Evolutionary conservation across 192 early-diverging fungal genomes (phyloP), one percentile per base, ranked within the genome.

Genomic region (Cladochytrium replicatum): DNA sequence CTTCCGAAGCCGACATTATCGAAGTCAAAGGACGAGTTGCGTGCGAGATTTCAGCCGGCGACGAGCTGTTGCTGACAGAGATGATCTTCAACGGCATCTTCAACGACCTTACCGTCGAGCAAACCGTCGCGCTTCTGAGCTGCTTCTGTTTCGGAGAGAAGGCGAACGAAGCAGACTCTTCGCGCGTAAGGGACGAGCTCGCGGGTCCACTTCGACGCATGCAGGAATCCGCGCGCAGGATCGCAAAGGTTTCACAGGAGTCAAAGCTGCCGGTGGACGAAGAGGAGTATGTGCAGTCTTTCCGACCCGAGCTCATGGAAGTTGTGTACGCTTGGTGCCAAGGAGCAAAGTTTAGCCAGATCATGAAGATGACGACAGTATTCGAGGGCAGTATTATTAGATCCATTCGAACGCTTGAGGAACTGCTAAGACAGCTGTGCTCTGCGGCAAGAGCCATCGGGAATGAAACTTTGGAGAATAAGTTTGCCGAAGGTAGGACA

Each of bases 11-110:
- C 15, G 95, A 93, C 61, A 85, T 94, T 4, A 86, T 98, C 54
- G 88, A 93, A 48, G 82, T 96, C 72, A 98, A 98, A 67, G 95
- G 95, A 32, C 83, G 92, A 17, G 95, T 98, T 3, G 95, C 95
- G 2, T 98, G 95, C 55, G 92, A 98, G 68, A 88, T 98, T 41
- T 87, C 84, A 9, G 75, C 86, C 6, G 95, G 91, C 7, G 92
- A 96, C 67, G 91, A 94, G 67, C 67, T 98, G 38, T 54, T 96
- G 48, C 72, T 98, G 52, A 94, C 92, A 0, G 95, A 98, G 74
- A 82, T 98, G 81, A 87, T 98, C 26, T 87, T 98, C 69, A 85
- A 91, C 57, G 88, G 91, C 43, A 87, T 89, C 3, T 96, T 98
- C 65, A 94, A 92, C 50, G 91, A 96, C 43, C 67, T 98, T 57